phyloP scores from a whole-genome alignment of 768 basidiomycete species.

The Tricholomella constricta region DNA sequence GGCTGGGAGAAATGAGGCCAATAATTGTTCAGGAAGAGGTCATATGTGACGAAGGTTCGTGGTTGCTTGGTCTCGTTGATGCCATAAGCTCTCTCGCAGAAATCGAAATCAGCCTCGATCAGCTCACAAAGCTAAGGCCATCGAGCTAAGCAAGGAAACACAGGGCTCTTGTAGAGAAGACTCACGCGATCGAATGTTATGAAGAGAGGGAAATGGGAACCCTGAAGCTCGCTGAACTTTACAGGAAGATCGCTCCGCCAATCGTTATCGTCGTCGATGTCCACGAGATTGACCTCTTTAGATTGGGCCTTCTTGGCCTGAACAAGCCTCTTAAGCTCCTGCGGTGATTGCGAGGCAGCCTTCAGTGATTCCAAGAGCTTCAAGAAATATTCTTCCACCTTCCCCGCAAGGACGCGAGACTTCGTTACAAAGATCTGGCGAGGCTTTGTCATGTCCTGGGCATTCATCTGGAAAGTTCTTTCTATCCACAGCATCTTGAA shows the following conservation, averaged over 20 bases:
- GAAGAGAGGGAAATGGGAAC: conserved; percentile 70
- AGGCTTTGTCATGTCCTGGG: conserved; percentile 42
- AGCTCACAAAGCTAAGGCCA: conserved; percentile 45
- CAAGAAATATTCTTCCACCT: conserved; percentile 68
- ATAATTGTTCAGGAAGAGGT: conserved; percentile 49
- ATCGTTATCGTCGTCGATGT: conserved; percentile 44
- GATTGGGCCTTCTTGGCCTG: conserved; percentile 13
- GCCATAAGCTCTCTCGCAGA: neutral
- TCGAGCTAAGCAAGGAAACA: neutral
- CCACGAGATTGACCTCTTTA: conserved; percentile 30
- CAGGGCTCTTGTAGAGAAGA: neutral
- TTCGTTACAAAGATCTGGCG: conserved; percentile 76
- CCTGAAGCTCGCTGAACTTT: conserved; percentile 55
- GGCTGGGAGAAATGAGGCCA: conserved; percentile 61
- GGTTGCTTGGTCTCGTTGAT: neutral
- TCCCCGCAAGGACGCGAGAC: conserved; percentile 63
- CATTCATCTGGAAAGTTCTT: conserved; percentile 46
- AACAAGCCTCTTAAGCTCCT: conserved; percentile 38
- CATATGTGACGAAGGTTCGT: conserved; percentile 43
- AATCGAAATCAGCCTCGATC: conserved; percentile 48
- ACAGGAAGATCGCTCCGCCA: conserved; percentile 48
- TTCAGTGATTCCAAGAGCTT: conserved; percentile 50
- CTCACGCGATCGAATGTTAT: conserved; percentile 63
- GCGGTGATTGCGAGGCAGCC: conserved; percentile 33
- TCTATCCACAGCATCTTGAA: conserved; percentile 76